phyloP scores from a whole-genome alignment of 1,284 basidiomycete species.

The Trichosporon sp. region DNA sequence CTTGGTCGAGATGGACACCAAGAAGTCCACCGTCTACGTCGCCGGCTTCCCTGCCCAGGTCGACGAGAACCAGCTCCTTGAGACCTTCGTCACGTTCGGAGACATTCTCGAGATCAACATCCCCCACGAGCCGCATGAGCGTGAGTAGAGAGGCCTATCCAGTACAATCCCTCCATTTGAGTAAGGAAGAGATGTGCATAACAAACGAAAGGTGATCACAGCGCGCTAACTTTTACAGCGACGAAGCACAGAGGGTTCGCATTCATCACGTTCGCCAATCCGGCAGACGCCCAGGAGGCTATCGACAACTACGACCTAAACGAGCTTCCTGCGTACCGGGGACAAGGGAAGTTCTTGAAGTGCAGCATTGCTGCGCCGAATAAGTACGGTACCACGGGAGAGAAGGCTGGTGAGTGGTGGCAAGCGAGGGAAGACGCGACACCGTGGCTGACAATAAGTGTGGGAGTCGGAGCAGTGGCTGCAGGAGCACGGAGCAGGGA shows the following conservation, averaged over 20 bases:
- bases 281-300: slow-evolving; percentile 55
- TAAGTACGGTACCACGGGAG: slow-evolving; percentile 46
- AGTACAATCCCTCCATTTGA: no score
- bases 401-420: slow-evolving; percentile 49
- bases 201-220: background rate
- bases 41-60: slow-evolving; percentile 49
- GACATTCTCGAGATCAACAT: slow-evolving; percentile 56
- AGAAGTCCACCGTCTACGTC: slow-evolving; percentile 52
- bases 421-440: no score
- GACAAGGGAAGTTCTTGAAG: slow-evolving; percentile 53
- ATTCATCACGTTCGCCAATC: slow-evolving; percentile 54
- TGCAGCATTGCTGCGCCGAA: slow-evolving; percentile 53
- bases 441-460: slow-evolving; percentile 37
- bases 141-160: slow-evolving; percentile 37
- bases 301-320: slow-evolving; percentile 58
- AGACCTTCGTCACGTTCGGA: slow-evolving; percentile 56
- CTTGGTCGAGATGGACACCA: slow-evolving; percentile 15
- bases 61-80: slow-evolving; percentile 52
- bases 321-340: slow-evolving; percentile 51
- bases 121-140: slow-evolving; percentile 49
- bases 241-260: slow-evolving; percentile 54
- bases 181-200: no score
- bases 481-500: slow-evolving; percentile 46
- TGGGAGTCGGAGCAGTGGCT: slow-evolving; percentile 56
- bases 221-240: slow-evolving; percentile 29